Conservation (phyloP, 805 yeast genomes). For the Dipodascopsis tothii region DNA sequence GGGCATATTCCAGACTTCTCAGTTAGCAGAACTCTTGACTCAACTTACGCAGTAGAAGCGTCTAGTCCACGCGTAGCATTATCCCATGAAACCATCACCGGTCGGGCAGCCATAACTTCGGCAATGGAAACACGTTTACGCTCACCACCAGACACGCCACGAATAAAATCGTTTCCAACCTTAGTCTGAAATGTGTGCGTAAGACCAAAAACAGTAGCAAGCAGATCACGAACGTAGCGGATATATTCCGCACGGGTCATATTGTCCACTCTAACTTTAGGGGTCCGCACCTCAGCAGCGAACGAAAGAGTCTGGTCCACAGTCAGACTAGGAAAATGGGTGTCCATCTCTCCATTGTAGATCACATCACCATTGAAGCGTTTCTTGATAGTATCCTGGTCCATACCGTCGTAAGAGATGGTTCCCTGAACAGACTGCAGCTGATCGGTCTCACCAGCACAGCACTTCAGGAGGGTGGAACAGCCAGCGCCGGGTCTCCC, state of each 20-base stretch:
- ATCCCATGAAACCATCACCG: constrained; percentile 52
- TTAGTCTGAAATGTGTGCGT: constrained; percentile 37
- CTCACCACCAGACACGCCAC: constrained; percentile 58
- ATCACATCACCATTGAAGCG: constrained; percentile 46
- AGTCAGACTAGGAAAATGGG: constrained; percentile 68
- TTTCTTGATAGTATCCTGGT: constrained; percentile 52
- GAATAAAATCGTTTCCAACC: constrained; percentile 41
- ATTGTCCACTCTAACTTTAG: constrained; percentile 45
- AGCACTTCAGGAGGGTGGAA: constrained; percentile 57
- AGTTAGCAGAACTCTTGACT: too few species aligned
- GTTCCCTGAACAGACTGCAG: constrained; percentile 49
- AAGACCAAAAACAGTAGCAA: constrained; percentile 40
- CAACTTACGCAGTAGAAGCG: constrained; percentile 63
- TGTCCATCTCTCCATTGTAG: constrained; percentile 43
- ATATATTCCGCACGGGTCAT: constrained; percentile 45
- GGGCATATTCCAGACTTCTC: constrained; percentile 53
- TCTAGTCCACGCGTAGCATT: constrained; percentile 66
- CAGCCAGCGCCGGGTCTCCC: constrained; percentile 79
- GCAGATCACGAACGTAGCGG: constrained; percentile 65
- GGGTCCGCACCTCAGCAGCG: constrained; percentile 64
- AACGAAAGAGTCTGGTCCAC: constrained; percentile 66
- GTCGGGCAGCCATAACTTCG: constrained; percentile 42
- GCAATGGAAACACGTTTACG: constrained; percentile 52
- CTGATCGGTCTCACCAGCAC: constrained; percentile 57
- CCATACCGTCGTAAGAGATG: constrained; percentile 54